These are phyloP conservation scores for Deuterostichococcus epilithicus DNA, from an alignment of 139 green algal species.

Conservation along the genomic window DNA sequence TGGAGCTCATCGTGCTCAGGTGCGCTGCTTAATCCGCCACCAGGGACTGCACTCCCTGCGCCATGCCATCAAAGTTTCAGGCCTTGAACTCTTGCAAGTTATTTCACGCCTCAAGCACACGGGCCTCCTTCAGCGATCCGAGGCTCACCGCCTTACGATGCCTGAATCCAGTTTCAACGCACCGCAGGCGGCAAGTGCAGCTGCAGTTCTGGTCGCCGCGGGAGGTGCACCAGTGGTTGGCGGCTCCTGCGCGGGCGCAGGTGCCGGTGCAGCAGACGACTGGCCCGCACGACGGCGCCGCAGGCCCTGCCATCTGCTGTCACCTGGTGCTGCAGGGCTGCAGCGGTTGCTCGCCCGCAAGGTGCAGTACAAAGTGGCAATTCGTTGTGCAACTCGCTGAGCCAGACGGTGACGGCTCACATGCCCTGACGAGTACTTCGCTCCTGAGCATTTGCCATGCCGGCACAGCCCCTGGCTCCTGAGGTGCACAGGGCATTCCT, in stretches of 20 bases:
- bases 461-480: too few relatives aligned
- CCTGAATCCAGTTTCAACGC: too few relatives aligned
- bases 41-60: not conserved
- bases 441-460: too few relatives aligned
- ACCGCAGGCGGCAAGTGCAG: not conserved
- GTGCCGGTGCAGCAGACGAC: not conserved
- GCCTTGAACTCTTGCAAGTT: not conserved
- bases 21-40: not conserved
- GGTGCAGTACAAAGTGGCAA: not conserved
- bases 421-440: too few relatives aligned
- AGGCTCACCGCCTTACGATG: too few relatives aligned
- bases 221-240: not conserved
- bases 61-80: not conserved
- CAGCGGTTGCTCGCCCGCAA: not conserved
- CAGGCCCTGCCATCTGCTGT: not conserved
- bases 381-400: not conserved
- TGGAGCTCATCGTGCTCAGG: not conserved
- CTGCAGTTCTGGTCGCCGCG: not conserved
- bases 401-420: too few relatives aligned
- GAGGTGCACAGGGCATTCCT: too few relatives aligned
- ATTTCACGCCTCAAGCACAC: not conserved
- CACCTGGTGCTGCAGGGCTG: not conserved
- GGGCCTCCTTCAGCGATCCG: too few relatives aligned
- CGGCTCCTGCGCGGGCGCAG: not conserved
- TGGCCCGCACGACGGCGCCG: too few relatives aligned